Evolutionary conservation across 306 rosid species (phyloP).

Genomic region (Vigna radiata): DNA sequence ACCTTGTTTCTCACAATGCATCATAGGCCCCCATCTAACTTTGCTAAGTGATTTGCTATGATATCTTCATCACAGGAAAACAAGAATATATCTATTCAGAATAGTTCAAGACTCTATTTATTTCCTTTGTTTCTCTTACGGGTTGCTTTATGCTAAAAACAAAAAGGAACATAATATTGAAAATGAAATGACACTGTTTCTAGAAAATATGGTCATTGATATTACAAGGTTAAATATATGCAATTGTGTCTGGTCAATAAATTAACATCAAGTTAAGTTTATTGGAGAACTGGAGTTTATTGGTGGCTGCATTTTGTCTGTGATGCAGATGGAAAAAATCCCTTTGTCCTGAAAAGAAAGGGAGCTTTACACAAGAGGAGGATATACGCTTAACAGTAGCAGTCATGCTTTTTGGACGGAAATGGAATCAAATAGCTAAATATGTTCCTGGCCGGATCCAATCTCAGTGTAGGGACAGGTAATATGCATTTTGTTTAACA

Average conservation of each 20-base stretch:
- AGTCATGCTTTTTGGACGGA: conserved; percentile 85
- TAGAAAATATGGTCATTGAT: conserved; percentile 3
- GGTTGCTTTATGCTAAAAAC: conserved; percentile 28
- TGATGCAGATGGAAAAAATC: conserved; percentile 85
- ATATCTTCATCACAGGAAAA: neutral
- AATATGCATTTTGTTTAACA: conserved; percentile 18
- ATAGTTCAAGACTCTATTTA: neutral
- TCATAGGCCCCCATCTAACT: conserved; percentile 4
- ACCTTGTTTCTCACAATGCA: neutral
- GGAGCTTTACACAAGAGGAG: conserved; percentile 77
- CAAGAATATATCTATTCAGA: neutral
- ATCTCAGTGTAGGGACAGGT: conserved; percentile 98
- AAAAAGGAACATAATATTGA: conserved; percentile 4
- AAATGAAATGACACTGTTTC: conserved; percentile 17
- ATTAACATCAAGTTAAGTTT: conserved; percentile 9
- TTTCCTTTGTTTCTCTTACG: neutral
- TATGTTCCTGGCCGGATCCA: conserved; percentile 90
- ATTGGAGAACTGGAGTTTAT: conserved; percentile 20
- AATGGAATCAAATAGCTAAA: conserved; percentile 87
- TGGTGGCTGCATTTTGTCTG: conserved; percentile 27
- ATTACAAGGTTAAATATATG: conserved; percentile 3
- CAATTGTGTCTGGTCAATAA: conserved; percentile 13
- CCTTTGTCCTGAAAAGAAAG: conserved; percentile 76
- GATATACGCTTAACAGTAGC: conserved; percentile 81
- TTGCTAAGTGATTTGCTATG: neutral